Evolutionary conservation across 345 rosid species (phyloP).

Genomic region (Eutrema heterophyllum): DNA sequence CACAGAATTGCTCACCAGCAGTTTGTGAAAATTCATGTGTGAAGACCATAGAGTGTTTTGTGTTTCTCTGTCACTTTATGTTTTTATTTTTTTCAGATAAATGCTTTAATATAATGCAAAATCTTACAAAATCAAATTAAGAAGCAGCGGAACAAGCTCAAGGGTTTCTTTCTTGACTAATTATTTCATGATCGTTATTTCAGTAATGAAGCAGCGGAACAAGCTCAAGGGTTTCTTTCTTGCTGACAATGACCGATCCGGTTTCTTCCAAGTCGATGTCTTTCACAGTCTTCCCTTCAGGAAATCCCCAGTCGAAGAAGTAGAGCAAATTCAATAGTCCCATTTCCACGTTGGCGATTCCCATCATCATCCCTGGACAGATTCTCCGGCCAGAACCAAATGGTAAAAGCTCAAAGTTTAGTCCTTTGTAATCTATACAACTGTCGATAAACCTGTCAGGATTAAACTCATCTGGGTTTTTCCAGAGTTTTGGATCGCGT

Average conservation of each 20-base stretch:
- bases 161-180: too few species aligned
- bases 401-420: background rate
- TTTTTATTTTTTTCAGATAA: too few species aligned
- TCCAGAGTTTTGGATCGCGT: background rate
- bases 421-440: background rate
- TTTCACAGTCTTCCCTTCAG: background rate
- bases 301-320: background rate
- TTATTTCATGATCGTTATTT: background rate
- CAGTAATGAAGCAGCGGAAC: background rate
- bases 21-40: too few species aligned
- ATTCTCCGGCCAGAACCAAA: background rate
- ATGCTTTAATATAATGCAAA: too few species aligned
- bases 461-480: background rate
- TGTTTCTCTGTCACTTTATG: too few species aligned
- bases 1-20: too few species aligned
- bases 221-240: background rate
- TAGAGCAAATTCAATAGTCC: background rate
- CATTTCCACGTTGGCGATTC: background rate
- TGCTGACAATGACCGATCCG: background rate
- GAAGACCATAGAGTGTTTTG: too few species aligned
- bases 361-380: background rate
- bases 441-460: background rate
- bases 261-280: background rate
- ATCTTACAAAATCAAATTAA: too few species aligned
- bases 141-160: too few species aligned